Percentiles rank a stretch among this genome's conserved stretches.
These are phyloP conservation scores for Metschnikowia sp. DNA, from an alignment of 805 yeast genomes.

Conservation along the genomic window DNA sequence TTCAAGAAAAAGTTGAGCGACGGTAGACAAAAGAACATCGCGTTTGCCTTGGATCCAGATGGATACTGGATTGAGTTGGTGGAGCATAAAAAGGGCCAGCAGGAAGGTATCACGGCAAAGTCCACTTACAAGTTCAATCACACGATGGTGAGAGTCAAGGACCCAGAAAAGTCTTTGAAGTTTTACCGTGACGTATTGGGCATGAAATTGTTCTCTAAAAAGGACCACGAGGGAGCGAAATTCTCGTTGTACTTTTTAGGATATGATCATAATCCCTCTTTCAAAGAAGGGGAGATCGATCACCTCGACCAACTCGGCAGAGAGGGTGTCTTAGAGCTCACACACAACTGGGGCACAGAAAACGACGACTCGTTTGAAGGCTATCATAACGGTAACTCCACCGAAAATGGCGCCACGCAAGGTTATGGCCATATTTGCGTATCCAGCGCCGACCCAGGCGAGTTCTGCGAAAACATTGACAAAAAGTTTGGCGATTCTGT, in stretches of 20 bases:
- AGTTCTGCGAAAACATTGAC: slow-evolving; percentile 52
- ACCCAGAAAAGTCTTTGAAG: slow-evolving; percentile 67
- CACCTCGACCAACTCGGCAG: slow-evolving; percentile 35
- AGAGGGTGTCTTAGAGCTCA: slow-evolving; percentile 80
- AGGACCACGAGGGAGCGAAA: slow-evolving; percentile 62
- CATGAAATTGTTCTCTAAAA: slow-evolving; percentile 61
- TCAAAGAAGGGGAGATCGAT: slow-evolving; percentile 41
- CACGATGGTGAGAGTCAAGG: slow-evolving; percentile 89
- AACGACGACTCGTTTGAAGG: slow-evolving; percentile 61
- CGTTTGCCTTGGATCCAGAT: slow-evolving; percentile 93
- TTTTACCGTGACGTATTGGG: slow-evolving; percentile 83
- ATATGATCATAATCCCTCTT: slow-evolving; percentile 48
- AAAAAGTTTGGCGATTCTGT: slow-evolving; percentile 39
- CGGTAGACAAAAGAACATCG: slow-evolving; percentile 91
- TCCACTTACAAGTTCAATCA: slow-evolving; percentile 67
- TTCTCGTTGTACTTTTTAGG: slow-evolving; percentile 87
- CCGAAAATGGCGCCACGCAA: slow-evolving; percentile 53
- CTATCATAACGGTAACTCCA: slow-evolving; percentile 77
- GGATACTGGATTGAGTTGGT: slow-evolving; percentile 96
- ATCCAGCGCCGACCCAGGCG: slow-evolving; percentile 59
- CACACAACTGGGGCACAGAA: slow-evolving; percentile 97
- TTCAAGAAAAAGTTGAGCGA: slow-evolving; percentile 84
- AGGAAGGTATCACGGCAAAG: slow-evolving; percentile 36
- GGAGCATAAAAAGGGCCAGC: slow-evolving; percentile 47
- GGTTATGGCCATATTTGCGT: slow-evolving; percentile 90